Evolutionary conservation across 306 rosid species (phyloP), one percentile per base, ranked within the genome.

Genomic region (Pterocarpus macrocarpus): DNA sequence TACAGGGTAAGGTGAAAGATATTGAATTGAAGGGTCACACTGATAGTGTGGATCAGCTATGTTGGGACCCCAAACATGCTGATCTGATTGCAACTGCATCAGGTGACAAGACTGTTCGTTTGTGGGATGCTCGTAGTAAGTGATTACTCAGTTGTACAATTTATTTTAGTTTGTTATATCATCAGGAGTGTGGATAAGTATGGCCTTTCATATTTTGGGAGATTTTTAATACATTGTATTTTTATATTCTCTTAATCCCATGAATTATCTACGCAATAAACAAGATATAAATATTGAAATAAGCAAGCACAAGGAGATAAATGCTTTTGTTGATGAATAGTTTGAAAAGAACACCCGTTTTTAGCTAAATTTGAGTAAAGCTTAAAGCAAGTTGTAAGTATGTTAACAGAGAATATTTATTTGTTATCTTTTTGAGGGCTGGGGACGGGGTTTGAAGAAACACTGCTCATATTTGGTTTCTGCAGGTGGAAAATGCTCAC

Each of bases 81-180:
- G 99, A 95, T 82, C 85, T 95, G 63, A 88, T 95, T 69, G 99
- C 97, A 58, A 95, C 99, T 64, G 99, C 97, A 14, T 95, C 99
- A 1, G 99, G 99, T 33, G 98, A 95, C 87, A 95, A 93, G 87
- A 90, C 99, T 22, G 99, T 95, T 80, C 94, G 98, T 39, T 84
- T 95, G 12, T 95, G 97, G 97, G 99, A 93, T 75, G 98, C 99
- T 50, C 98, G 98, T 22, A 93, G 98, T 93, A 85, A 90, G 97
- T 89, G 41, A 80, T 80, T 69, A 64, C 30, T 76, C 13, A 39
- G 56, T 58, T 69, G 61, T 55, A 16, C 66, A 55, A 36, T 44
- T 64, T 75, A 69, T 10, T 56, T 52, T 52, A 11, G 17, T 78
- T 43, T 77, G 30, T 77, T 47, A 68, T 13, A 10, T 63, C 36